Base-by-base conservation (phyloP, 2,329 filamentous ascomycete species). In the Hypocreales sp. region DNA sequence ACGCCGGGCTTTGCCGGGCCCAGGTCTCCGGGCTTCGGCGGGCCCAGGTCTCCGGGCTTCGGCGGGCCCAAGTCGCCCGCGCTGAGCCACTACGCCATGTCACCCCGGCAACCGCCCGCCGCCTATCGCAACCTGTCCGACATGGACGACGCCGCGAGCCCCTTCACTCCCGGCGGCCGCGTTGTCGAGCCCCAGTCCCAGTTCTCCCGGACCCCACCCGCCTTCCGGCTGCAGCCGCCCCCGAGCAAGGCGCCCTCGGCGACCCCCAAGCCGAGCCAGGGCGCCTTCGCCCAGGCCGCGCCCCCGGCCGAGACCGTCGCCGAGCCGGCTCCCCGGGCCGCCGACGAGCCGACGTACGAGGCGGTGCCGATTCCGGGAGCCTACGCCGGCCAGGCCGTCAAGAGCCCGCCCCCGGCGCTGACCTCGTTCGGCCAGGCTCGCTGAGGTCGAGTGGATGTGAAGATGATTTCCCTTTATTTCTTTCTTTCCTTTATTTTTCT, bases 181-280 rank as follows among this genome's bases (percentile, higher is more conserved):
- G 61, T 73, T 35, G 62, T 63, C 25, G 69, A 76, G 37, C 72
- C 78, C 5, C 59, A 61, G 32, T 79, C 79, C 22, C 60, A 73
- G 31, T 75, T 77, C 40, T 53, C 64, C 35, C 53, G 42, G 17
- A 36, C 60, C 36, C 40, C 61, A 39, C 68, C 62, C 38, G 62
- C 72, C n/a, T 94, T 95, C 65, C 76, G 79, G 46, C 72, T 95
- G 22, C 82, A 92, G 58, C 64, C 84, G 12, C 84, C 87, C 22
- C 87, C 87, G 0, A 64, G 65, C 50, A 83, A 79, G 50, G 69
- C 84, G 25, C 80, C 80, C 28, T 67, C 71, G 31, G 76, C 83
- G 6, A 90, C 81, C 0, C 83, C 83, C 16, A 79, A 72, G 52
- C 54, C 68, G 29, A 53, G 57, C 21, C 72, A 77, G 42, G 62